Base-by-base conservation (phyloP, 139 green algal species). In the Gonium pectorale region DNA sequence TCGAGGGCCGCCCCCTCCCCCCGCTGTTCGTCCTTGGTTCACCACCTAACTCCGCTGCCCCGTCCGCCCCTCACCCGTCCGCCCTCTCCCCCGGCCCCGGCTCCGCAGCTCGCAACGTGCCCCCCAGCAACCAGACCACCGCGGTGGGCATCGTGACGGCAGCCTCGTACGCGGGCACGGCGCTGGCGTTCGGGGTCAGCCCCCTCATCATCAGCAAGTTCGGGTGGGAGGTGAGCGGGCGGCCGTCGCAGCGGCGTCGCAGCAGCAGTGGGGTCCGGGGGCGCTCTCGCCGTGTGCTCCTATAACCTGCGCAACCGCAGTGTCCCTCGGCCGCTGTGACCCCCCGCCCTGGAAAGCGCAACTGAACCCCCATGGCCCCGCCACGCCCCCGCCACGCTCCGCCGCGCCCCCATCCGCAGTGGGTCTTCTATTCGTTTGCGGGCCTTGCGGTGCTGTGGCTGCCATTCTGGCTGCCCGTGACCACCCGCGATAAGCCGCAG, bases 351-450 rank as follows among this genome's bases (percentile, higher is more conserved):
- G n/a, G n/a, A n/a, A n/a, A n/a, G n/a, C n/a, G n/a, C n/a, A n/a
- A n/a, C n/a, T n/a, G n/a, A n/a, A n/a, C n/a, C n/a, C n/a, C n/a
- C n/a, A n/a, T n/a, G n/a, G n/a, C n/a, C n/a, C n/a, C n/a, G n/a
- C n/a, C n/a, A n/a, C n/a, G n/a, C 33, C 63, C 15, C 41, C 40
- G 37, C 44, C 43, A 9, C 21, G 5, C 27, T 5, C 31, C 31
- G 26, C 64, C 64, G 35, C 64, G 21, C 64, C 64, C 9, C 31
- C 54, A 0, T 26, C 9, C 43, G 59, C 89, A 94, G 83, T 90
- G 73, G 73, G 88, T 95, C 1, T 97, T 97, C 68, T 95, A 97
- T 83, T 37, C 92, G 0, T 96, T 96, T 86, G 92, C 92, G 0
- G 88, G 44, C 6, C 68, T 88, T 29, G 94, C 93, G 4, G 38